A percentile compares a stretch with the other conserved stretches of the same genome.
phyloP scores from a whole-genome alignment of 257 asterid species.

The Salvia miltiorrhiza region DNA sequence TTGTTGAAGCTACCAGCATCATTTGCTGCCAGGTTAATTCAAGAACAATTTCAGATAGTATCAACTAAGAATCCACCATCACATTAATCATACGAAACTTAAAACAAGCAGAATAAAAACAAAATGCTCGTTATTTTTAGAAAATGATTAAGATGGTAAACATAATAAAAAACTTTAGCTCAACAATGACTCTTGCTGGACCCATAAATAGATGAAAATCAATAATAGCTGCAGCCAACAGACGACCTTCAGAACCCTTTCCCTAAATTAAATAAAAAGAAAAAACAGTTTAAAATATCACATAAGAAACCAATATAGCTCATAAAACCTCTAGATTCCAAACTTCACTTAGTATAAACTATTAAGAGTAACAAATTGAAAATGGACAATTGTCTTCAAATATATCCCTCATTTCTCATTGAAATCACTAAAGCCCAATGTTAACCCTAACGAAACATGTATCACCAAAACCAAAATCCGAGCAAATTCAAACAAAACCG shows the following conservation, averaged over 20 bases:
- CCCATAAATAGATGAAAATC: conserved; percentile 15
- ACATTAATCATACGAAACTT: conserved; percentile 2
- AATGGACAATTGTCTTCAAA: background rate
- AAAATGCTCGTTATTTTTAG: background rate
- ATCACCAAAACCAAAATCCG: background rate
- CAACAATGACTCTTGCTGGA: conserved; percentile 16
- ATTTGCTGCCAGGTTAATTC: conserved; percentile 59
- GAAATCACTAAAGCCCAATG: conserved; percentile 13
- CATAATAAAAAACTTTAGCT: background rate
- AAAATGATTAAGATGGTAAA: conserved; percentile 8
- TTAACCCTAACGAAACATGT: conserved; percentile 32
- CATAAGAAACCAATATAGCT: no score
- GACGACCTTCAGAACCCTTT: background rate
- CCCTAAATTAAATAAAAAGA: background rate
- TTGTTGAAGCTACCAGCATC: conserved; percentile 97
- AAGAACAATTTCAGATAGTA: conserved; percentile 18
- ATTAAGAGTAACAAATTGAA: background rate
- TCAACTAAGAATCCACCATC: conserved; percentile 14
- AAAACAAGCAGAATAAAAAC: background rate
- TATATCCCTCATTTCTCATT: background rate
- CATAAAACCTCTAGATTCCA: conserved; percentile 14
- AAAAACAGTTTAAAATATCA: background rate
- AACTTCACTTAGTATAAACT: background rate
- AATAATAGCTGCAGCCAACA: conserved; percentile 4
- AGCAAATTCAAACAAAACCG: background rate